phyloP scores from a whole-genome alignment of 208 protist species.

The Borovskyia barvae region DNA sequence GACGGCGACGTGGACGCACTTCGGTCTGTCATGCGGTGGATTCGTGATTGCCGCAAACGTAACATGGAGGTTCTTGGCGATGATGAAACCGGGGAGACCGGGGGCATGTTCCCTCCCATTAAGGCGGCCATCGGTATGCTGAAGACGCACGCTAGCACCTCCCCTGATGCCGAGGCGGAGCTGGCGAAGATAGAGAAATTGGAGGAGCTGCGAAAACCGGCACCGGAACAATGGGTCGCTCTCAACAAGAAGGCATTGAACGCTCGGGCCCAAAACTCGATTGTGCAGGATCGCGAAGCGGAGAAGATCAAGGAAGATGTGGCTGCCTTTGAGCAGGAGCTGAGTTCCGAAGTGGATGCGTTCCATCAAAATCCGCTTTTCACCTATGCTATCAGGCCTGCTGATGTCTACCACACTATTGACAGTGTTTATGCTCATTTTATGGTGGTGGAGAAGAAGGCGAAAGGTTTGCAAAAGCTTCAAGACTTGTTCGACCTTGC shows the following conservation, averaged over 20 bases:
- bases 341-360: slow-evolving; percentile 64
- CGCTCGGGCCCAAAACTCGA: slow-evolving; percentile 90
- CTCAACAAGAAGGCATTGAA: slow-evolving; percentile 93
- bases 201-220: slow-evolving; percentile 90
- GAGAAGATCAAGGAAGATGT: slow-evolving; percentile 92
- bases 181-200: slow-evolving; percentile 88
- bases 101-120: slow-evolving; percentile 92
- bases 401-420: slow-evolving; percentile 82
- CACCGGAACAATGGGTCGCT: slow-evolving; percentile 89
- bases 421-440: slow-evolving; percentile 81
- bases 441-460: slow-evolving; percentile 85
- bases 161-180: slow-evolving; percentile 72
- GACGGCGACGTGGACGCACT: slow-evolving; percentile 89
- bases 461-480: slow-evolving; percentile 85
- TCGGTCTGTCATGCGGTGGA: slow-evolving; percentile 92
- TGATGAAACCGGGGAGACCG: slow-evolving; percentile 79
- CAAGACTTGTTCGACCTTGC: slow-evolving; percentile 95
- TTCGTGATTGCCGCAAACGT: slow-evolving; percentile 89
- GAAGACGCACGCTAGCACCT: slow-evolving; percentile 84
- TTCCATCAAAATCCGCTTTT: slow-evolving; percentile 90
- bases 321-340: slow-evolving; percentile 67
- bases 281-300: slow-evolving; percentile 90
- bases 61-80: slow-evolving; percentile 84
- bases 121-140: slow-evolving; percentile 90
- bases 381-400: slow-evolving; percentile 72